Conservation (phyloP, 2,329 filamentous ascomycete species). For the Fusarium sterilihyphosum region DNA sequence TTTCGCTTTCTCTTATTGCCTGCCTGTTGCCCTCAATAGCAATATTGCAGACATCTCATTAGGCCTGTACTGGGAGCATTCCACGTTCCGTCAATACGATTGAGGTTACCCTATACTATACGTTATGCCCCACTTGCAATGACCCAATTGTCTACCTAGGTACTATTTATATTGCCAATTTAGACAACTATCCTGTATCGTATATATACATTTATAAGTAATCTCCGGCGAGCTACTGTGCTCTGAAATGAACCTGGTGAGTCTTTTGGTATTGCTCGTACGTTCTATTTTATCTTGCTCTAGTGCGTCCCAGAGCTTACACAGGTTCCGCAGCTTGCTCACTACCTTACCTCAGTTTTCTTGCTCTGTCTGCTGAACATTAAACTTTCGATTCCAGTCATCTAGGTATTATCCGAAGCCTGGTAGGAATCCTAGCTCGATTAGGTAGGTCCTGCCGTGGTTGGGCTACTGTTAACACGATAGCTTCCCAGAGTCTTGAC, state of each 20-base stretch:
- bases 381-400: conserved; percentile 63
- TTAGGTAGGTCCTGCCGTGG: conserved; percentile 53
- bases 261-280: conserved; percentile 64
- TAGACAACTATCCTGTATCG: conserved; percentile 50
- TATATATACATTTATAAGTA: conserved; percentile 45
- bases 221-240: conserved; percentile 57
- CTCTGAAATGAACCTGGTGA: conserved; percentile 62
- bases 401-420: conserved; percentile 63
- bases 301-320: neutral
- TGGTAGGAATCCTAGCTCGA: conserved; percentile 68
- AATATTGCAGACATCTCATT: neutral
- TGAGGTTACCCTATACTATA: conserved; percentile 1
- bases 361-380: conserved; percentile 64
- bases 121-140: neutral
- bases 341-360: conserved; percentile 62
- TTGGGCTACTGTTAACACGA: conserved; percentile 13
- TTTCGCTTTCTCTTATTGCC: neutral
- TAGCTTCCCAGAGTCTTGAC: conserved; percentile 56
- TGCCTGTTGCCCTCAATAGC: too few relatives aligned
- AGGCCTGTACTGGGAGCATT: neutral
- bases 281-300: conserved; percentile 32
- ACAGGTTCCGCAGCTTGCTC: conserved; percentile 52
- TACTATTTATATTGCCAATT: conserved; percentile 39
- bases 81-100: neutral
- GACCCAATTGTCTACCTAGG: neutral